phyloP scores from a whole-genome alignment of 1,284 basidiomycete species.

The Pyrrhoderma lamaoense region DNA sequence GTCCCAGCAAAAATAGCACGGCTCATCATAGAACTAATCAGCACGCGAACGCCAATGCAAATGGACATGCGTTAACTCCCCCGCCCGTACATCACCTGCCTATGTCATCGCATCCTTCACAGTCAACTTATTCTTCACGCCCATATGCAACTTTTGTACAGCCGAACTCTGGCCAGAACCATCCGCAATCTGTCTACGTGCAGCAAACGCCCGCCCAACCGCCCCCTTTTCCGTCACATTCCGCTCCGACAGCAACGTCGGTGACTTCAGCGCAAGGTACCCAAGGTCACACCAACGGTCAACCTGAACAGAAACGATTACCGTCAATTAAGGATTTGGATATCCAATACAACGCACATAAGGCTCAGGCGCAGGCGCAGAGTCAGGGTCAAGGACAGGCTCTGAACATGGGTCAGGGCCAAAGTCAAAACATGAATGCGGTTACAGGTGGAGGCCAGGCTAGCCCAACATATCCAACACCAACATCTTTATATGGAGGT shows the following conservation, averaged over 20 bases:
- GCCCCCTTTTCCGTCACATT: constrained; percentile 18
- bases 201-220: constrained; percentile 23
- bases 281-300: not conserved
- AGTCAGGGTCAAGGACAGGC: not conserved
- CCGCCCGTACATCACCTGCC: not conserved
- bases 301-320: constrained; percentile 22
- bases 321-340: constrained; percentile 19
- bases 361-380: constrained; percentile 13
- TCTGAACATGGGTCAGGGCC: not conserved
- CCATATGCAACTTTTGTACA: constrained; percentile 29
- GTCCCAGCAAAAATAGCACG: not conserved
- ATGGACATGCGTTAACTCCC: not conserved
- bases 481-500: constrained; percentile 17
- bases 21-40: not conserved
- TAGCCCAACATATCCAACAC: constrained; percentile 18
- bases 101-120: constrained; percentile 6
- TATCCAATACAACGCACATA: constrained; percentile 17
- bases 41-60: not conserved
- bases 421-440: not conserved
- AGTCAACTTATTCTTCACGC: constrained; percentile 18
- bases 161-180: constrained; percentile 26
- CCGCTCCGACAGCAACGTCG: constrained; percentile 9
- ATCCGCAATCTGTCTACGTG: constrained; percentile 31
- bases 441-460: constrained; percentile 16
- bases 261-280: not conserved